Evolutionary conservation across 2,329 filamentous ascomycete genomes (phyloP), one percentile per base, ranked within the genome.

Genomic region (Monosporascus sp.): DNA sequence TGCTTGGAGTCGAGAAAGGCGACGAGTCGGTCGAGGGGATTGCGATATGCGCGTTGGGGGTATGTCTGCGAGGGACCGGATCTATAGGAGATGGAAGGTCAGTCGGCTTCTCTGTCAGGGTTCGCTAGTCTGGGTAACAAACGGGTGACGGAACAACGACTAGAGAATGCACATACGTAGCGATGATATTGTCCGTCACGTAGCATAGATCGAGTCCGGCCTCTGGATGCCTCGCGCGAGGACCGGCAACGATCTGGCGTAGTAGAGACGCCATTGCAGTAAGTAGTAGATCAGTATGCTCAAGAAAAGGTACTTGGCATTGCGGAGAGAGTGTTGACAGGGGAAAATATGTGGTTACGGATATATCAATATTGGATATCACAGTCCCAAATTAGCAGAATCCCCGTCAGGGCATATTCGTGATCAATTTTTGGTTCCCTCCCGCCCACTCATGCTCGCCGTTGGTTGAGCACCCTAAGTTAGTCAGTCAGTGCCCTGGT

Each of bases 171-270:
- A 65, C 77, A 53, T 68, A 84, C 77, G 81, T 84, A 17, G 77
- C 83, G 53, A 84, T 81, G 57, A 86, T 89, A 64, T 88, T 83
- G 64, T 92, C 84, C 0, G 91, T 96, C 37, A 97, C 92, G 71
- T 99, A 99, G 77, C 93, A 97, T 45, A 99, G 81, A 68, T 99
- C 94, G 25, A 99, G 80, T 6, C 89, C 88, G 7, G 93, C 88
- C 74, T 97, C 93, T 31, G 88, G 81, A 68, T 97, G 92, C 62
- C 86, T 83, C 54, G 86, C 79, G 60, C 94, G 84, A 14, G 94
- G 93, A 9, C 92, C 87, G 45, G 94, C 91, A 57, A 97, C 90
- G 58, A 97, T 89, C 68, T 96, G 90, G 62, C 93, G 89, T 60
- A 97, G 81, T 56, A 97, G 73, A 22, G 86, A 90, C 51, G 88